Conservation (phyloP, 495 filamentous ascomycete species). For the Amniculicola lignicola region DNA sequence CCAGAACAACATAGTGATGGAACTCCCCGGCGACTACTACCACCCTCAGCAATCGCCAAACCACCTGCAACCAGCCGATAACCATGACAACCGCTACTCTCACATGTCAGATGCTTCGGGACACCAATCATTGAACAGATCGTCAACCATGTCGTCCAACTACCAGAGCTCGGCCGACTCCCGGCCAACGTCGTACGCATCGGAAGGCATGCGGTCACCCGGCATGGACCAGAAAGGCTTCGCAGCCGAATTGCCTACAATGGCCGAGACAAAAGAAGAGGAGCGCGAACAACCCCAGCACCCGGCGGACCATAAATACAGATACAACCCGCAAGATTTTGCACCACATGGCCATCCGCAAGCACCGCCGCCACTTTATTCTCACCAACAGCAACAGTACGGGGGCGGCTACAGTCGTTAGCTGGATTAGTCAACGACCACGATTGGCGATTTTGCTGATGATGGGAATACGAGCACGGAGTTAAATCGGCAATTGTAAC, state of each 20-base stretch:
- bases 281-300: constrained; percentile 5
- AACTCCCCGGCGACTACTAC: constrained; percentile 34
- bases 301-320: constrained; percentile 20
- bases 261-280: constrained; percentile 28
- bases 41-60: constrained; percentile 15
- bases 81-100: constrained; percentile 13
- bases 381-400: constrained; percentile 9
- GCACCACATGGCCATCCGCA: too few relatives aligned
- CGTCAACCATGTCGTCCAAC: constrained; percentile 27
- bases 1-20: constrained; percentile 30
- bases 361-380: too few relatives aligned
- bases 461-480: too few relatives aligned
- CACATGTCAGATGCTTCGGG: constrained; percentile 14
- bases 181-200: constrained; percentile 33
- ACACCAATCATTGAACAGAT: constrained; percentile 18
- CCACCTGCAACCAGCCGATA: constrained; percentile 18
- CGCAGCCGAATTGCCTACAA: constrained; percentile 31
- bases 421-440: too few relatives aligned
- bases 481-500: too few relatives aligned
- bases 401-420: too few relatives aligned
- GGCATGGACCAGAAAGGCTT: constrained; percentile 34
- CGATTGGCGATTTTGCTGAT: too few relatives aligned
- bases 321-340: constrained; percentile 27
- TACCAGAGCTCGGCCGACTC: constrained; percentile 25
- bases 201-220: constrained; percentile 33